Conservation (phyloP, 208 protist genomes). For the Leishmania major region DNA sequence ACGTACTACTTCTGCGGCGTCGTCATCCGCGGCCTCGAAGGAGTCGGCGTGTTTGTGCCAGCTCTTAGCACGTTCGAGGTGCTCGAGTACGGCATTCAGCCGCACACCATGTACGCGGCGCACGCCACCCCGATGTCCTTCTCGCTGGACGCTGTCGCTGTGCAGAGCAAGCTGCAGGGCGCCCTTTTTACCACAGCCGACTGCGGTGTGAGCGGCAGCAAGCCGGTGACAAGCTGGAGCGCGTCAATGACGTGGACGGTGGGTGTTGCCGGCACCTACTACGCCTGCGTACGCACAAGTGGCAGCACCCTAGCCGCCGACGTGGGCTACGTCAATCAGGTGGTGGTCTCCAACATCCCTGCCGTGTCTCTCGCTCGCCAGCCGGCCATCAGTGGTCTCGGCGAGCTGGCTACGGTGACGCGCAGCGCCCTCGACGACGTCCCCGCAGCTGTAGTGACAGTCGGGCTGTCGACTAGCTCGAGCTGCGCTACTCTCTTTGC, state of each 20-base stretch:
- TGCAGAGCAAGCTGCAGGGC: slow-evolving; percentile 24
- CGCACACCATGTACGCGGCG: slow-evolving; percentile 57
- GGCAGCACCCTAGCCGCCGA: slow-evolving; percentile 7
- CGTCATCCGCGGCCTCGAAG: slow-evolving; percentile 18
- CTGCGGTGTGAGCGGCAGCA: slow-evolving; percentile 22
- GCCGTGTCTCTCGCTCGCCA: slow-evolving; percentile 35
- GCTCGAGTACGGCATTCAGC: slow-evolving; percentile 63
- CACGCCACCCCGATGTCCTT: slow-evolving; percentile 51
- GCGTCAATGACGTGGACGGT: slow-evolving; percentile 39
- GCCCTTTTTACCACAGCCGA: slow-evolving; percentile 31
- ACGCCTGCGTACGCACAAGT: slow-evolving; percentile 53
- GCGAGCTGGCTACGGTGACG: slow-evolving; percentile 40
- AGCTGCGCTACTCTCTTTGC: slow-evolving; percentile 36
- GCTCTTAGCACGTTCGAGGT: slow-evolving; percentile 38
- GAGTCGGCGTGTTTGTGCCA: slow-evolving; percentile 51
- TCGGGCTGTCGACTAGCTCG: slow-evolving; percentile 45
- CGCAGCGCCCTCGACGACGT: slow-evolving; percentile 26
- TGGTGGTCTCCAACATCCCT: slow-evolving; percentile 47
- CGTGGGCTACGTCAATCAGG: slow-evolving; percentile 35
- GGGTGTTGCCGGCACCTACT: slow-evolving; percentile 49
- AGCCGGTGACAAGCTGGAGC: slow-evolving; percentile 30
- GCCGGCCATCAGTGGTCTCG: slow-evolving; percentile 48
- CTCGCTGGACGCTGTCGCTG: slow-evolving; percentile 41
- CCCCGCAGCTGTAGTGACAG: slow-evolving; percentile 36
- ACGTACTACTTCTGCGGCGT: slow-evolving; percentile 66